Conservation (phyloP, 2,329 filamentous ascomycete genomes). For the Domatiomyces catenatus region DNA sequence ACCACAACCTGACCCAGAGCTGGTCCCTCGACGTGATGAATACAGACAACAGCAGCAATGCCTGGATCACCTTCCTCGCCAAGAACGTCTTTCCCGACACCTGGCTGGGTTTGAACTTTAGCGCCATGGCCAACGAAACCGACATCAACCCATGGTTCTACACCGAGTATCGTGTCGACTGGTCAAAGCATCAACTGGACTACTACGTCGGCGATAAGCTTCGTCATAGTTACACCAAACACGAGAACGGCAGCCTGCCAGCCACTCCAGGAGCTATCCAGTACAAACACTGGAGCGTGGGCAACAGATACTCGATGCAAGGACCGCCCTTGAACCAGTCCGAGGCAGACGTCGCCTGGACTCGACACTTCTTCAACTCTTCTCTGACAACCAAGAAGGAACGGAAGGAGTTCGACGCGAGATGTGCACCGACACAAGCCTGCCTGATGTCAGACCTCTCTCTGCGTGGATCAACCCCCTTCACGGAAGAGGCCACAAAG, state of each 20-base stretch:
- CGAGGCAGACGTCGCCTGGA: constrained; percentile 30
- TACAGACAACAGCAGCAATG: constrained; percentile 24
- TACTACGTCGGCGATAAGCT: constrained; percentile 29
- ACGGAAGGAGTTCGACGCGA: constrained; percentile 17
- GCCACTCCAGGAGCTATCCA: constrained; percentile 28
- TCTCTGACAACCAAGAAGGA: constrained; percentile 25
- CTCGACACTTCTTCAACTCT: constrained; percentile 37
- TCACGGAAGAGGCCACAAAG: constrained; percentile 9
- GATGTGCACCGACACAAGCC: constrained; percentile 20
- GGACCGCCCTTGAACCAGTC: constrained; percentile 29
- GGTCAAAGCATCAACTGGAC: constrained; percentile 29
- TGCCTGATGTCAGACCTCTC: constrained; percentile 24
- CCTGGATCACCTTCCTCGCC: constrained; percentile 27
- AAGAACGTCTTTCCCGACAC: constrained; percentile 25
- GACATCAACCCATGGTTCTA: constrained; percentile 28
- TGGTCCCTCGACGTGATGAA: constrained; percentile 33
- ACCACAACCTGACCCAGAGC: constrained; percentile 31
- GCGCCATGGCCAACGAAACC: constrained; percentile 20
- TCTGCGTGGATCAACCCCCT: constrained; percentile 22
- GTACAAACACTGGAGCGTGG: constrained; percentile 36
- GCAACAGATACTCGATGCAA: constrained; percentile 30
- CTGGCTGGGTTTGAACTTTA: constrained; percentile 28
- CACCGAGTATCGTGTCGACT: constrained; percentile 34
- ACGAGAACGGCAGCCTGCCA: constrained; percentile 19
- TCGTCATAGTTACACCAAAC: constrained; percentile 1